These are phyloP conservation scores for Sphenostylis stenocarpa DNA, from an alignment of 306 rosid genomes.

Conservation along the genomic window DNA sequence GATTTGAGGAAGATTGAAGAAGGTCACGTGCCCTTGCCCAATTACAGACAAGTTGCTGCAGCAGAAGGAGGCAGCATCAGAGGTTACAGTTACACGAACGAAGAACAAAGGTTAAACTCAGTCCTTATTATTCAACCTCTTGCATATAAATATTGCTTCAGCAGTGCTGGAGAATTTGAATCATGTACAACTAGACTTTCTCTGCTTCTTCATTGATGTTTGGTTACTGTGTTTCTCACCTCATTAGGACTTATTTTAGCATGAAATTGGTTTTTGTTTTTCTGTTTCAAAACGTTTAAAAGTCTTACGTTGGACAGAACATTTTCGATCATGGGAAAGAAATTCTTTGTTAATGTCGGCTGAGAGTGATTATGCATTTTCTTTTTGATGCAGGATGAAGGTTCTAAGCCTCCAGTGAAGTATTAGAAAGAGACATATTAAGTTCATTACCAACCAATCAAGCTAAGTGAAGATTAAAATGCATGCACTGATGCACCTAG, in stretches of 20 bases:
- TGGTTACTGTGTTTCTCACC: background rate
- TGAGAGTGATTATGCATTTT: slow-evolving; percentile 9
- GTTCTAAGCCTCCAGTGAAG: slow-evolving; percentile 41
- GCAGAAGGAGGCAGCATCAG: slow-evolving; percentile 28
- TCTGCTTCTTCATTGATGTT: background rate
- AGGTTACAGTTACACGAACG: slow-evolving; percentile 45
- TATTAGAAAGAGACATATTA: background rate
- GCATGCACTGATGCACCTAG: slow-evolving; percentile 5
- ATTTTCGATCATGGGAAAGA: no score
- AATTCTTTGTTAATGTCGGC: background rate
- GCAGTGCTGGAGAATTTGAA: no score
- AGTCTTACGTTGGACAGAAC: no score
- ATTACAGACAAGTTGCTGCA: slow-evolving; percentile 45
- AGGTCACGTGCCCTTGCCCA: slow-evolving; percentile 76
- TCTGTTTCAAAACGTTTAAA: no score
- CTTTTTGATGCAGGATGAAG: slow-evolving; percentile 33
- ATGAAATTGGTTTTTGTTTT: no score
- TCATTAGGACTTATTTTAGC: no score
- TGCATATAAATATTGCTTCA: no score
- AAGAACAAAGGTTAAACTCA: slow-evolving; percentile 53
- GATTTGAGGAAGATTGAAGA: slow-evolving; percentile 73
- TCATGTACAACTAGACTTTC: background rate
- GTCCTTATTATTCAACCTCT: background rate
- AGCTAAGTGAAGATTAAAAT: background rate
- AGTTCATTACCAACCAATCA: background rate